Base-by-base conservation (phyloP, 2,329 filamentous ascomycete genomes). In the Stromatinia cepivora region DNA sequence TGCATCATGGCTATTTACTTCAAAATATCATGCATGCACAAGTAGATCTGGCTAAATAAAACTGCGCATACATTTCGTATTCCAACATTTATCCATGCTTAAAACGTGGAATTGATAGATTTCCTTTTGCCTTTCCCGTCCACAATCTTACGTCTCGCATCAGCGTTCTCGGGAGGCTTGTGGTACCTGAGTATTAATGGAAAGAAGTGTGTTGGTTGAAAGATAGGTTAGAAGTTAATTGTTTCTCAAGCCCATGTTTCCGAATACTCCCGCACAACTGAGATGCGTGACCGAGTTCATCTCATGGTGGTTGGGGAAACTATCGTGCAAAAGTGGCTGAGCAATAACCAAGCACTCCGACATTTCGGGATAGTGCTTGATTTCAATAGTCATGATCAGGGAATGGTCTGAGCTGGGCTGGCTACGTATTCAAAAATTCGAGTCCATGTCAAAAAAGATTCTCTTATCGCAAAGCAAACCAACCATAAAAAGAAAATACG, bases 31-130 rank as follows among this genome's bases (percentile, higher is more conserved):
- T 63, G 45, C 59, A 63, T 63, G 22, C 25, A 50, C 4, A 39
- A 63, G n/a, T 25, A 39, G 46, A 63, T 63, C 15, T 63, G 59
- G 61, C 61, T 63, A 39, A 52, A 52, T 28, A 28, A 31, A 9
- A n/a, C 61, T 48, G 61, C 46, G 46, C 61, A 39, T 63, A 63
- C 9, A 36, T 52, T 39, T 63, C 61, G 45, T 52, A 63, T 63
- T 52, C 31, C 31, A 28, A 63, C 15, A 48, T 28, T 28, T 39
- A 63, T 39, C 61, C 61, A 63, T 63, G 61, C 9, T 25, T 11
- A 63, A 63, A 63, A 63, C 61, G 61, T 63, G 61, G 61, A 52
- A 13, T 22, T 25, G 46, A 20, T 52, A 63, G 46, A 63, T 63
- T 52, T 63, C 22, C 7, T 63, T 63, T 63, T 52, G 61, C 61